These are phyloP conservation scores for Capsicum chinense DNA, from an alignment of 257 asterid species.

Conservation along the genomic window DNA sequence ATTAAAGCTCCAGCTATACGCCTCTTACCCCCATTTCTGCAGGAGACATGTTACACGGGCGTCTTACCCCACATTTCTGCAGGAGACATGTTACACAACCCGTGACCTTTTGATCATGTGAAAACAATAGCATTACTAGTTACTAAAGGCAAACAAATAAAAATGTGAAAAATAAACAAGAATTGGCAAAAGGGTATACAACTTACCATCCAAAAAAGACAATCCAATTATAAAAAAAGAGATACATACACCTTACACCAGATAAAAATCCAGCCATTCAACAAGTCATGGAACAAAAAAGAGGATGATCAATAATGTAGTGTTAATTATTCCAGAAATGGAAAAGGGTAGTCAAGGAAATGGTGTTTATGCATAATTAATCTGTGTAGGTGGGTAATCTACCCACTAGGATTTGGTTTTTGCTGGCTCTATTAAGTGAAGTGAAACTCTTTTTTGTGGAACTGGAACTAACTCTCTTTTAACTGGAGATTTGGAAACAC, in stretches of 20 bases:
- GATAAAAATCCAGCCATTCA: conserved; percentile 61
- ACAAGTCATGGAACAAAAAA: background rate
- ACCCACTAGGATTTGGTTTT: too few relatives aligned
- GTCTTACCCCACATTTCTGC: too few relatives aligned
- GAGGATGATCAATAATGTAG: background rate
- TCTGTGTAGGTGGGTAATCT: background rate
- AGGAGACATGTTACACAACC: too few relatives aligned
- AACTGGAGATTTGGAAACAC: too few relatives aligned
- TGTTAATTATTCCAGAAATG: background rate
- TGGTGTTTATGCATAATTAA: background rate
- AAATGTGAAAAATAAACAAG: background rate
- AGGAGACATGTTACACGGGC: too few relatives aligned
- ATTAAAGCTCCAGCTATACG: too few relatives aligned
- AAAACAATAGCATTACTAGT: too few relatives aligned
- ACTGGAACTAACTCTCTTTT: too few relatives aligned
- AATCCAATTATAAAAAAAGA: conserved; percentile 73
- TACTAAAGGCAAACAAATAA: background rate
- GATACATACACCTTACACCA: conserved; percentile 63
- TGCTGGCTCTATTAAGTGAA: too few relatives aligned
- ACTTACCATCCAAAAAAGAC: conserved; percentile 75
- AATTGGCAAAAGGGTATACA: background rate
- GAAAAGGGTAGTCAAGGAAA: background rate
- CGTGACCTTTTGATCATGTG: too few relatives aligned
- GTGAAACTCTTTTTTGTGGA: too few relatives aligned
- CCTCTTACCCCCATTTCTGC: too few relatives aligned